Base-by-base conservation (phyloP, 345 rosid species). In the Syzygium aqueum region DNA sequence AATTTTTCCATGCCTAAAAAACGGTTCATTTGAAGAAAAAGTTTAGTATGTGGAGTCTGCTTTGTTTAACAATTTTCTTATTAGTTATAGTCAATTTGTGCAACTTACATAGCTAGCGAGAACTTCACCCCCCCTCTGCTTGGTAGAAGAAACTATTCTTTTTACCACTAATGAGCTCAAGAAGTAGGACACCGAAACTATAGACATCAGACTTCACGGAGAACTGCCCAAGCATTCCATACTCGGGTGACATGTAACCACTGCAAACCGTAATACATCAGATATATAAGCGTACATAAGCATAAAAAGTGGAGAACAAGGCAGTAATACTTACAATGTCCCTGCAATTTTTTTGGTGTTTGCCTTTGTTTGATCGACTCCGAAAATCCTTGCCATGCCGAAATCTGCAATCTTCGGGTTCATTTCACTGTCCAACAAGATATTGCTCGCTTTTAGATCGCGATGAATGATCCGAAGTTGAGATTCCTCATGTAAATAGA, bases 201-300 rank as follows among this genome's bases (percentile, higher is more conserved):
- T 83, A 93, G 6, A 93, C 91, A 83, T 93, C 93, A 6, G 91
- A 90, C 53, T 92, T 91, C 2, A 91, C 87, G 0, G 94, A 93
- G 77, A 92, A 53, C 10, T 65, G 89, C 2, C 93, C 92, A 1
- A 84, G 87, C 73, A n/a, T 65, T 51, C 90, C 90, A 53, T 89
- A 92, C 56, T 93, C 93, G 0, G 93, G 93, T 57, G 93, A 89
- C 91, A 90, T 90, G 78, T 93, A 93, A 15, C 93, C 94, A 33
- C 95, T 93, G 86, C 84, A 85, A 43, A 19, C 51, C 23, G 43
- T 2, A 49, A 4, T 17, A 28, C 27, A 8, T 21, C 11, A 54
- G 2, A 25, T 7, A 22, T 54, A 54, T 2, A 53, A 53, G 56
- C 3, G 6, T 17, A 53, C 56, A 53, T 5, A 30, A 30, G 56